Percentiles rank a stretch among this genome's conserved stretches.
Conservation (phyloP, 805 yeast genomes). For the Vanderwaltozyma yarrowii region DNA sequence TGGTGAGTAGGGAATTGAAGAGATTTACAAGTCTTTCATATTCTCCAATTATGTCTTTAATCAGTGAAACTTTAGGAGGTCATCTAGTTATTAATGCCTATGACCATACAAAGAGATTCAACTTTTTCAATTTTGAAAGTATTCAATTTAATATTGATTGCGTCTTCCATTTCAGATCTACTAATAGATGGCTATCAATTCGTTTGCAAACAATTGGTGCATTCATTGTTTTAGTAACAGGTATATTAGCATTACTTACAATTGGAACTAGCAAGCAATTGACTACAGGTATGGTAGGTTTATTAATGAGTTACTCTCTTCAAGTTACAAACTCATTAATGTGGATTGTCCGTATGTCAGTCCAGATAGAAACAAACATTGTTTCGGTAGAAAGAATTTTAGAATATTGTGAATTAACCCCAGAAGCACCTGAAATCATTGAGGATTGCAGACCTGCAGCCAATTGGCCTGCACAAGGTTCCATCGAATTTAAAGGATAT, state of each 20-base stretch:
- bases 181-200: constrained; percentile 57
- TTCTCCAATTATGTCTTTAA: constrained; percentile 72
- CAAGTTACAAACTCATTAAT: constrained; percentile 44
- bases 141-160: constrained; percentile 41
- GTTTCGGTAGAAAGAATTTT: constrained; percentile 60
- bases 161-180: constrained; percentile 40
- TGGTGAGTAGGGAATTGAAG: constrained; percentile 68
- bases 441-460: constrained; percentile 35
- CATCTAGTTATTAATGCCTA: constrained; percentile 71
- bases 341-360: constrained; percentile 49
- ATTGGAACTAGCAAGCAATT: constrained; percentile 34
- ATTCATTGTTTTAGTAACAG: constrained; percentile 40
- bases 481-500: constrained; percentile 40
- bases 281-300: constrained; percentile 52
- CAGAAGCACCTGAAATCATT: constrained; percentile 39
- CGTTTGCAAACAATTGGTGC: constrained; percentile 56
- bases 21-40: constrained; percentile 58
- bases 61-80: constrained; percentile 75
- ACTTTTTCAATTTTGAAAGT: constrained; percentile 40
- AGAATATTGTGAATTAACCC: constrained; percentile 42
- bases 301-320: constrained; percentile 54
- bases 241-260: constrained; percentile 36
- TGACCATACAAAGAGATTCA: constrained; percentile 54
- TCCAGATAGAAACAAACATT: constrained; percentile 52
- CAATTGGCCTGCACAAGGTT: constrained; percentile 49